These are phyloP conservation scores for Zygoascus bituminiphila DNA, from an alignment of 805 yeast species.

Conservation along the genomic window DNA sequence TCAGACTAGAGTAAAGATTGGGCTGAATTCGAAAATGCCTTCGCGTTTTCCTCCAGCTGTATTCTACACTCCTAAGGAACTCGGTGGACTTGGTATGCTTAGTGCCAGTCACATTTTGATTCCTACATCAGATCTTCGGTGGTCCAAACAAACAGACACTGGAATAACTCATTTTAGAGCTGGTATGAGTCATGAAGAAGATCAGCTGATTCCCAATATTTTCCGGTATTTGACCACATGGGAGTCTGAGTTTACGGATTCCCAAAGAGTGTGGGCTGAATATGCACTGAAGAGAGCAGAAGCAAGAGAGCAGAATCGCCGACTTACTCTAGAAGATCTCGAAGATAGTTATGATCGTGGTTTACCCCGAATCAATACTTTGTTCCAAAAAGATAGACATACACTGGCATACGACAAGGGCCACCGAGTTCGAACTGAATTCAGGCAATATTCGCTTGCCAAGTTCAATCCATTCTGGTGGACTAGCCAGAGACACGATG, in stretches of 20 bases:
- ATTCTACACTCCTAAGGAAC: slow-evolving; percentile 92
- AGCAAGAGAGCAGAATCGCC: slow-evolving; percentile 75
- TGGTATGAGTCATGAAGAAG: slow-evolving; percentile 75
- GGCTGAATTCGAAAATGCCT: slow-evolving; percentile 97
- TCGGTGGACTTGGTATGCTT: slow-evolving; percentile 96
- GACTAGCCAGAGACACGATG: slow-evolving; percentile 90
- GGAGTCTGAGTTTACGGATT: slow-evolving; percentile 93
- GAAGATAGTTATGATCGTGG: slow-evolving; percentile 97
- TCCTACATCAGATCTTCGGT: slow-evolving; percentile 83
- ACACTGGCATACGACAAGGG: slow-evolving; percentile 94
- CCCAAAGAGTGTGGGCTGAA: slow-evolving; percentile 97
- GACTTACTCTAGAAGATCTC: slow-evolving; percentile 85
- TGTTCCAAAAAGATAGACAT: slow-evolving; percentile 91
- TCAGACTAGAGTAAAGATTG: slow-evolving; percentile 90
- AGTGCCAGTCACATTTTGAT: slow-evolving; percentile 94
- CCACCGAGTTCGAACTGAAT: slow-evolving; percentile 73
- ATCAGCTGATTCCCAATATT: slow-evolving; percentile 80
- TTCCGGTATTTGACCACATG: slow-evolving; percentile 89
- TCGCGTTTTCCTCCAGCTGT: slow-evolving; percentile 98
- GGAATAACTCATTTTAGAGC: slow-evolving; percentile 92
- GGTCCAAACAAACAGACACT: slow-evolving; percentile 90
- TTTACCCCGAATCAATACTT: slow-evolving; percentile 87
- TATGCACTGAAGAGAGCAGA: slow-evolving; percentile 84
- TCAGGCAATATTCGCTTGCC: slow-evolving; percentile 61
- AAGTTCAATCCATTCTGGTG: slow-evolving; percentile 93